A percentile compares a stretch with the other conserved stretches of the same genome.
Conservation (phyloP, 768 basidiomycete species). For the Lentinula detonsa region DNA sequence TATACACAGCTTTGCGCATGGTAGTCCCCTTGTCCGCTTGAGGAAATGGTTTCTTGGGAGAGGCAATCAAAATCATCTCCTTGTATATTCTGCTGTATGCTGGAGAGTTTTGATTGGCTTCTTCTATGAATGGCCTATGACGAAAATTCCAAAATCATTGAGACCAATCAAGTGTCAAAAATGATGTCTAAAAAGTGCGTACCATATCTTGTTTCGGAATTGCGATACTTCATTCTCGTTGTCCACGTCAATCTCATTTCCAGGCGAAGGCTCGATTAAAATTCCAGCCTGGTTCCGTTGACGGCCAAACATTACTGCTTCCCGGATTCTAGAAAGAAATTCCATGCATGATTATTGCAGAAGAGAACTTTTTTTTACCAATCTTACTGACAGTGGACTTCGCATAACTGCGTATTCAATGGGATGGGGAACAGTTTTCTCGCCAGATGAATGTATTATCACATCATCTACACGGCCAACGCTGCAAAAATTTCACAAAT, state of each 20-base stretch:
- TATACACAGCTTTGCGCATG: constrained; percentile 30
- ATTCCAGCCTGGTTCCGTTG: constrained; percentile 25
- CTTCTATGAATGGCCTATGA: constrained; percentile 29
- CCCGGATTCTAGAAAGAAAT: constrained; percentile 2
- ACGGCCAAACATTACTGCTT: constrained; percentile 35
- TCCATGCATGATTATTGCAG: neutral
- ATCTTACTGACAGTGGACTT: constrained; percentile 16
- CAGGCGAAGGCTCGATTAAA: constrained; percentile 21
- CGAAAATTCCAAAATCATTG: neutral
- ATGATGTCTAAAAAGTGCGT: constrained; percentile 22
- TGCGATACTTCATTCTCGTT: constrained; percentile 13
- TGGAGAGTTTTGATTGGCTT: constrained; percentile 34
- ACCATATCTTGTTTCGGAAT: constrained; percentile 22
- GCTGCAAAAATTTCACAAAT: too few species aligned
- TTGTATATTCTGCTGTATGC: constrained; percentile 39
- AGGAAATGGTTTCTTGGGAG: constrained; percentile 32
- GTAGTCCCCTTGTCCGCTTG: constrained; percentile 42
- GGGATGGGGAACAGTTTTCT: constrained; percentile 26
- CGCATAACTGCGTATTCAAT: constrained; percentile 18
- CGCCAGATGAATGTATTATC: constrained; percentile 21
- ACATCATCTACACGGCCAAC: constrained; percentile 27
- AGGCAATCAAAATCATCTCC: constrained; percentile 46
- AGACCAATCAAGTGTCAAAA: neutral
- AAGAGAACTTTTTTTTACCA: too few species aligned
- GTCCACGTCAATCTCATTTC: constrained; percentile 23